phyloP scores from a whole-genome alignment of 768 basidiomycete species.

The Russula foetens region DNA sequence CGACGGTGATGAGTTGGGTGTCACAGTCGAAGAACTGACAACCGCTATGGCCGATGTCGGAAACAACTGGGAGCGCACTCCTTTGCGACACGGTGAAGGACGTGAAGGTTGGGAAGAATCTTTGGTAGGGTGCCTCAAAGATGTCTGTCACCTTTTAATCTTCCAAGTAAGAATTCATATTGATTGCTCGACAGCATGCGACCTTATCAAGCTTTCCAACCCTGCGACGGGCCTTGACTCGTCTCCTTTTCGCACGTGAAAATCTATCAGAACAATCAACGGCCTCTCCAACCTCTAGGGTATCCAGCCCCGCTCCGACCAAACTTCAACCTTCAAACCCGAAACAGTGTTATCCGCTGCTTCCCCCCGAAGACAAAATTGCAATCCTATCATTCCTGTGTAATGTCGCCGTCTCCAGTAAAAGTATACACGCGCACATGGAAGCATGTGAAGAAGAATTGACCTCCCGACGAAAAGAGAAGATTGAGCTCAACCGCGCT shows the following conservation, averaged over 20 bases:
- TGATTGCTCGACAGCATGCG: slow-evolving; percentile 48
- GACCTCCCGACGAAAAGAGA: slow-evolving; percentile 90
- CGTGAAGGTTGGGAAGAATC: slow-evolving; percentile 91
- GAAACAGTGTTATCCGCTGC: slow-evolving; percentile 58
- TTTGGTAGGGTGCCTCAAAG: slow-evolving; percentile 79
- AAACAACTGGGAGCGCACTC: slow-evolving; percentile 81
- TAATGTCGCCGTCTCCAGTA: slow-evolving; percentile 85
- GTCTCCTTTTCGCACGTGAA: slow-evolving; percentile 65
- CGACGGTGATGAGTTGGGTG: slow-evolving; percentile 41
- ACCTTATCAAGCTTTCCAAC: slow-evolving; percentile 64
- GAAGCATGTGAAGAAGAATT: slow-evolving; percentile 85
- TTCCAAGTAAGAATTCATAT: neutral
- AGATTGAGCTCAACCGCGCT: slow-evolving; percentile 88
- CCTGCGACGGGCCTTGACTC: slow-evolving; percentile 61
- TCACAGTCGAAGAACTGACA: slow-evolving; percentile 54
- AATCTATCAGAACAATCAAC: slow-evolving; percentile 33
- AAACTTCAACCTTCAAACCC: slow-evolving; percentile 44
- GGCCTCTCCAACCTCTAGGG: slow-evolving; percentile 37
- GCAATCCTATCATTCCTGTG: slow-evolving; percentile 83
- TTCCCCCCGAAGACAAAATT: slow-evolving; percentile 75
- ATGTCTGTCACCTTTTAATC: slow-evolving; percentile 53
- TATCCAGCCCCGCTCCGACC: slow-evolving; percentile 37
- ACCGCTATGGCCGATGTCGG: slow-evolving; percentile 70
- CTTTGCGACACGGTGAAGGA: slow-evolving; percentile 61
- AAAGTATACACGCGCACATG: slow-evolving; percentile 80